These are phyloP conservation scores for Aspergillus aculeatinus DNA, from an alignment of 2,329 filamentous ascomycete genomes.

Conservation along the genomic window DNA sequence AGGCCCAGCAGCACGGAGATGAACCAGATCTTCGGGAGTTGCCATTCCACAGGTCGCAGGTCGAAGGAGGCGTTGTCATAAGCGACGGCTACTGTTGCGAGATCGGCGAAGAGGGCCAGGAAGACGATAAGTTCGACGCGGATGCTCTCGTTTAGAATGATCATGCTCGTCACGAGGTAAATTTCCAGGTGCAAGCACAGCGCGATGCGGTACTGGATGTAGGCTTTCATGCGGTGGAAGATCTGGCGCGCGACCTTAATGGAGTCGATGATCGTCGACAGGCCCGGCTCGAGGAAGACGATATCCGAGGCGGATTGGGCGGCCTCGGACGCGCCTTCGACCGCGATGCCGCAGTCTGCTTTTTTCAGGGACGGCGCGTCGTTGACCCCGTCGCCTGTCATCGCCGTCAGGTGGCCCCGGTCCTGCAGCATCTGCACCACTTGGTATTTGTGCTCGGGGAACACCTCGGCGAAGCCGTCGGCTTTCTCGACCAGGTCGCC, in stretches of 20 bases:
- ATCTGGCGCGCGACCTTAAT: conserved; percentile 74
- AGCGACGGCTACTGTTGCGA: conserved; percentile 77
- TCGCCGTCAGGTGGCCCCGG: conserved; percentile 68
- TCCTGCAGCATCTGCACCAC: conserved; percentile 75
- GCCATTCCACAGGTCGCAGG: conserved; percentile 74
- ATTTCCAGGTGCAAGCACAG: conserved; percentile 73
- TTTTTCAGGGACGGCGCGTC: conserved; percentile 73
- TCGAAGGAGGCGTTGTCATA: conserved; percentile 82
- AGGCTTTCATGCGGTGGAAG: conserved; percentile 76
- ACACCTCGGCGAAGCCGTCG: conserved; percentile 72
- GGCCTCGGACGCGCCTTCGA: conserved; percentile 70
- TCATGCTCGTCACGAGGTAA: conserved; percentile 74
- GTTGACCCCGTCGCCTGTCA: conserved; percentile 75
- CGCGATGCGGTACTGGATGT: conserved; percentile 75
- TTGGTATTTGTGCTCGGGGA: conserved; percentile 74
- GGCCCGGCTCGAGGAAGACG: conserved; percentile 69
- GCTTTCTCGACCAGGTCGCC: conserved; percentile 74
- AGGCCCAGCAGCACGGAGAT: conserved; percentile 61
- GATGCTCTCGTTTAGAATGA: conserved; percentile 77
- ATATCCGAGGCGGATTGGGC: conserved; percentile 72
- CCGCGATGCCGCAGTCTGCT: conserved; percentile 71
- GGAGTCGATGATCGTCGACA: conserved; percentile 69
- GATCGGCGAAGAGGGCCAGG: conserved; percentile 75
- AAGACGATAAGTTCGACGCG: conserved; percentile 74
- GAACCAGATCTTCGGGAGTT: conserved; percentile 79